Conservation (phyloP, 2,329 filamentous ascomycete genomes). For the Clonostachys rhizophaga region DNA sequence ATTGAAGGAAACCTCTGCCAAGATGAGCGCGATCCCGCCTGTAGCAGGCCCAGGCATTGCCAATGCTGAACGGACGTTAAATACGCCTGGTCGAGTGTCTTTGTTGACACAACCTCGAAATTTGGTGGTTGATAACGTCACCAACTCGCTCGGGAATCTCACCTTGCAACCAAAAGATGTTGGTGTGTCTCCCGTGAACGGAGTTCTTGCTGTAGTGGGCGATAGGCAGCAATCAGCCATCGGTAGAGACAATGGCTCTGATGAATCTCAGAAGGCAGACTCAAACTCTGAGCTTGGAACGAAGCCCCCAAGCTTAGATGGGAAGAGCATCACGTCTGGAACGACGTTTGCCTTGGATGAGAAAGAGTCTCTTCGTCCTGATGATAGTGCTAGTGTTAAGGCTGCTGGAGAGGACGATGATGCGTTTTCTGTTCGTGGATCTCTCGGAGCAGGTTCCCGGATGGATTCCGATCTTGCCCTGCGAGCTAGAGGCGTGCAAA, state of each 20-base stretch:
- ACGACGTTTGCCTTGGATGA: constrained; percentile 96
- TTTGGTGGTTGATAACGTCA: constrained; percentile 15
- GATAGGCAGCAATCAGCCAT: constrained; percentile 23
- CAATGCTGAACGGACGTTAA: constrained; percentile 2
- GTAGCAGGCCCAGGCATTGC: constrained; percentile 14
- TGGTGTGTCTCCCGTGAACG: constrained; percentile 44
- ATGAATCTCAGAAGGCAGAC: constrained; percentile 55
- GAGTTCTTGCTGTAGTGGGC: constrained; percentile 26
- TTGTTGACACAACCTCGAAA: too few relatives aligned
- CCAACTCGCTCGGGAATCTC: constrained; percentile 19
- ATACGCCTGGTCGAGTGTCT: too few relatives aligned
- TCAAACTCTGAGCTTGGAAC: constrained; percentile 63
- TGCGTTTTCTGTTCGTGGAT: constrained; percentile 70
- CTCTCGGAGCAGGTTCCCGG: constrained; percentile 69
- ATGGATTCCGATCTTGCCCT: constrained; percentile 75
- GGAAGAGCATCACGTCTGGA: constrained; percentile 89
- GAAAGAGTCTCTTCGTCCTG: constrained; percentile 89
- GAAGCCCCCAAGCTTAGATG: constrained; percentile 86
- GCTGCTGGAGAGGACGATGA: constrained; percentile 87
- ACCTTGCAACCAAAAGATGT: constrained; percentile 21
- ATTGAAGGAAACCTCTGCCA: constrained; percentile 14
- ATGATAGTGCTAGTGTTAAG: constrained; percentile 93
- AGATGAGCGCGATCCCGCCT: constrained; percentile 7
- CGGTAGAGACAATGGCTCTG: constrained; percentile 41
- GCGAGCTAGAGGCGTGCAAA: constrained; percentile 43